Base-by-base conservation (phyloP, 345 rosid species). In the Salix exigua region DNA sequence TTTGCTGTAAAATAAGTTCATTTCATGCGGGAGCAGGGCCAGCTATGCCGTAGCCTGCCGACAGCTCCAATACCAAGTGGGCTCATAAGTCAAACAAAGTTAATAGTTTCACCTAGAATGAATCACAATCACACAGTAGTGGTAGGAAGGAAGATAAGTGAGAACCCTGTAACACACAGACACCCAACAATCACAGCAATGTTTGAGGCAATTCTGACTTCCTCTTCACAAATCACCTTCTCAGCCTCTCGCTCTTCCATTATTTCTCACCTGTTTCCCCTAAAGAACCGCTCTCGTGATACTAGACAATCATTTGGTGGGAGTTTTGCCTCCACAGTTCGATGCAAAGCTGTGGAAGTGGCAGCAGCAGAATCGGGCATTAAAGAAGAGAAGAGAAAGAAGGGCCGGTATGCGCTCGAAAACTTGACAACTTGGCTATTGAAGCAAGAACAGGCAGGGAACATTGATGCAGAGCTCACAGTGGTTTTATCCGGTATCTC, bases 401-500 rank as follows among this genome's bases (percentile, higher is more conserved):
- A 69, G 83, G 77, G 73, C 68, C 69, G 60, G 17, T 85, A 67
- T 62, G 69, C 72, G 72, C 72, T 82, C 14, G 75, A 76, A 81
- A 82, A 69, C 77, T 61, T 82, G 68, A 85, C 87, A 4, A 82
- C 75, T 23, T 82, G 83, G 83, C 82, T 82, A 23, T 70, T 85
- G 75, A 76, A 77, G 87, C 83, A 82, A 65, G 85, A 85, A 63
- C 81, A 79, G 46, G 85, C 81, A n/a, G 85, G 87, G 2, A 46
- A 51, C 72, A 79, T 85, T 10, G 87, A 85, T 46, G 78, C 80
- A 25, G 87, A 79, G 82, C 83, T 85, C 69, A 67, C 87, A 7
- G 74, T 79, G 30, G 87, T 82, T 17, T 77, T 84, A 73, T 81
- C 87, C n/a, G 82, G 84, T 83, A 79, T 81, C 75, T 82, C 85